Evolutionary conservation across 2,329 filamentous ascomycete species (phyloP).

Genomic region (Pyrenophora tritici-repentis): DNA sequence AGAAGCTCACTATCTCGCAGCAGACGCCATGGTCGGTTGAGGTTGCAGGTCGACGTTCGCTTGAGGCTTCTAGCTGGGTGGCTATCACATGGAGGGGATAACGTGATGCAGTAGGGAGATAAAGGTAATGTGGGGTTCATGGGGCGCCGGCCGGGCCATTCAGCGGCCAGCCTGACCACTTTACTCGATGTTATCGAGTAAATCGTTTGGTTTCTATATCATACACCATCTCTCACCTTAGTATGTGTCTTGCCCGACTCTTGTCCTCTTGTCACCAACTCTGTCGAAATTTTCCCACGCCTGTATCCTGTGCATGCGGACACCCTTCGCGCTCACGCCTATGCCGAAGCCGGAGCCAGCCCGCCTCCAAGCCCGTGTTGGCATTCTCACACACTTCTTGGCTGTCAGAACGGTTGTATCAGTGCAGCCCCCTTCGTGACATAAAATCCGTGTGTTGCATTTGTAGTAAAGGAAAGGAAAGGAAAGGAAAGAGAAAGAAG

Average conservation of each 20-base stretch:
- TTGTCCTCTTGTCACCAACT: slow-evolving; percentile 1
- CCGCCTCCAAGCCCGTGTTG: neutral
- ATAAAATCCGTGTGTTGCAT: neutral
- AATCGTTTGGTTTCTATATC: slow-evolving; percentile 23
- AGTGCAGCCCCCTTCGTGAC: neutral
- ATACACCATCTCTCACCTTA: slow-evolving; percentile 9
- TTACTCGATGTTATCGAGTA: slow-evolving; percentile 42
- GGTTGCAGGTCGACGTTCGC: slow-evolving; percentile 21
- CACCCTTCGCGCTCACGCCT: neutral
- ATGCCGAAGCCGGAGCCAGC: neutral
- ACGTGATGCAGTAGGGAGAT: slow-evolving; percentile 22
- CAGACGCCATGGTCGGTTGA: slow-evolving; percentile 12
- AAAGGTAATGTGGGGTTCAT: slow-evolving; percentile 32
- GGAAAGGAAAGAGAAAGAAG: too few species aligned
- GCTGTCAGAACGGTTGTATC: neutral
- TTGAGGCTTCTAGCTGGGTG: slow-evolving; percentile 8
- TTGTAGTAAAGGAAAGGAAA: too few species aligned
- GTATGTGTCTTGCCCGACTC: slow-evolving; percentile 5
- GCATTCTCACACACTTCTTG: neutral
- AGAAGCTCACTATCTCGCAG: slow-evolving; percentile 31
- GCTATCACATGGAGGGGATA: slow-evolving; percentile 13
- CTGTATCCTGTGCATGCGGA: neutral
- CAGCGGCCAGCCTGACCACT: slow-evolving; percentile 13
- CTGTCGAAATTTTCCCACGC: neutral
- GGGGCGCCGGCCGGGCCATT: slow-evolving; percentile 20